Percentiles rank a stretch among this genome's conserved stretches.
Evolutionary conservation across 1,284 basidiomycete genomes (phyloP).

Genomic region (Caloboletus firmus): DNA sequence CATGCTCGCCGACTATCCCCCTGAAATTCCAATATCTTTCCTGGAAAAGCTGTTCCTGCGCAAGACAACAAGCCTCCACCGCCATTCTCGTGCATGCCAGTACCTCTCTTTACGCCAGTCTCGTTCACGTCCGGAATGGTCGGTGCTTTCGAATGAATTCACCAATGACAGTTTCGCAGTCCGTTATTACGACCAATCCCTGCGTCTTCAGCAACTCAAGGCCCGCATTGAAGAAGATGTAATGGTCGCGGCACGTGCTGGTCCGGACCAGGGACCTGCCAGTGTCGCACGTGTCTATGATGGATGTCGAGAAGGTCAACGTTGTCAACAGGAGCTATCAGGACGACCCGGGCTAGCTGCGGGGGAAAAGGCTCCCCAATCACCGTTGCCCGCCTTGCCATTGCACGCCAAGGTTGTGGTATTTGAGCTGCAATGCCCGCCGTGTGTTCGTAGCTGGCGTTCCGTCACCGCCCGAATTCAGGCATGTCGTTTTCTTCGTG

Average conservation of each 20-base stretch:
- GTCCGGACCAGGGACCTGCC: background rate
- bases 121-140: slow-evolving; percentile 5
- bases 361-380: background rate
- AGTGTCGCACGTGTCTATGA: background rate
- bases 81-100: slow-evolving; percentile 28
- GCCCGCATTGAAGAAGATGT: background rate
- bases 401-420: background rate
- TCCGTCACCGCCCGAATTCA: background rate
- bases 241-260: background rate
- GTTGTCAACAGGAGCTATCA: no score
- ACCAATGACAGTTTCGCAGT: slow-evolving; percentile 21
- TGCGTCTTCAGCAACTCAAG: background rate
- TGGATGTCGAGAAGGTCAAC: no score
- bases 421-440: slow-evolving; percentile 9
- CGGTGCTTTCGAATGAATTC: slow-evolving; percentile 18
- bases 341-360: background rate
- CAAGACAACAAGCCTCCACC: slow-evolving; percentile 27
- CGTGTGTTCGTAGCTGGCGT: slow-evolving; percentile 3
- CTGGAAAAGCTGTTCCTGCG: slow-evolving; percentile 44
- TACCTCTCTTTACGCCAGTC: slow-evolving; percentile 37
- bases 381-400: background rate
- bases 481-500: no score
- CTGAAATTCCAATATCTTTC: slow-evolving; percentile 40
- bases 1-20: slow-evolving; percentile 45
- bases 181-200: slow-evolving; percentile 4